Evolutionary conservation across 1,284 basidiomycete species (phyloP).

Genomic region (Mycena citricolor): DNA sequence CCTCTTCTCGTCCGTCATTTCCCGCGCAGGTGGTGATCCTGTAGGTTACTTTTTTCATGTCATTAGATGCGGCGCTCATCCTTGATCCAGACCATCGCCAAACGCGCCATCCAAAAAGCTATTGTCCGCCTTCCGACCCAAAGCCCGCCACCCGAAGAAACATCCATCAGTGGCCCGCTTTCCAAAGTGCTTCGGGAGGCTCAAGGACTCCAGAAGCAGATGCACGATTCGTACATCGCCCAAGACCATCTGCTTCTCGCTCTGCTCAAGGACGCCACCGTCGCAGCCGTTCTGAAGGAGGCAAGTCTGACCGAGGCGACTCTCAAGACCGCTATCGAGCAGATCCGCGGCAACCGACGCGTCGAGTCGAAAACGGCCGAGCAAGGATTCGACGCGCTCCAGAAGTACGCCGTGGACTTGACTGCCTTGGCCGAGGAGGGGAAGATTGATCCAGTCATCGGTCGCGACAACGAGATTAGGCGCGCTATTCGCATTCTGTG

Average conservation of each 20-base stretch:
- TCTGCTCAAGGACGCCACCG: constrained; percentile 70
- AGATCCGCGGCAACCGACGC: constrained; percentile 77
- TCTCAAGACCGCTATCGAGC: constrained; percentile 79
- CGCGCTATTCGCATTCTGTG: constrained; percentile 57
- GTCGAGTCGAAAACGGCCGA: constrained; percentile 83
- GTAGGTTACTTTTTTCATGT: constrained; percentile 40
- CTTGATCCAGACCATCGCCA: constrained; percentile 47
- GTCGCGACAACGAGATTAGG: constrained; percentile 87
- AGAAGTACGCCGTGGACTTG: constrained; percentile 84
- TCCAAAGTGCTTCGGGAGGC: constrained; percentile 80
- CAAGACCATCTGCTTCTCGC: constrained; percentile 85
- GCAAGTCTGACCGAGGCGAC: constrained; percentile 69
- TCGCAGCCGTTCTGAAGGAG: constrained; percentile 73
- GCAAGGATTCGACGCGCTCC: constrained; percentile 84
- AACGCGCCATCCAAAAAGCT: constrained; percentile 64
- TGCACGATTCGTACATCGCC: constrained; percentile 93
- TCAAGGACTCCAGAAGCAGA: constrained; percentile 78
- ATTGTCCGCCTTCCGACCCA: constrained; percentile 82
- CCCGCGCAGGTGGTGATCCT: constrained; percentile 76
- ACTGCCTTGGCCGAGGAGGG: constrained; percentile 87
- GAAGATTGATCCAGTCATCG: constrained; percentile 92
- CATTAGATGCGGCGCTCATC: constrained; percentile 35
- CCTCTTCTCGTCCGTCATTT: constrained; percentile 74
- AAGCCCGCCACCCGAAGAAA: constrained; percentile 82
- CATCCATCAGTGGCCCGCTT: constrained; percentile 59